Base-by-base conservation (phyloP, 441 rosid species). In the Adansonia gregorii region DNA sequence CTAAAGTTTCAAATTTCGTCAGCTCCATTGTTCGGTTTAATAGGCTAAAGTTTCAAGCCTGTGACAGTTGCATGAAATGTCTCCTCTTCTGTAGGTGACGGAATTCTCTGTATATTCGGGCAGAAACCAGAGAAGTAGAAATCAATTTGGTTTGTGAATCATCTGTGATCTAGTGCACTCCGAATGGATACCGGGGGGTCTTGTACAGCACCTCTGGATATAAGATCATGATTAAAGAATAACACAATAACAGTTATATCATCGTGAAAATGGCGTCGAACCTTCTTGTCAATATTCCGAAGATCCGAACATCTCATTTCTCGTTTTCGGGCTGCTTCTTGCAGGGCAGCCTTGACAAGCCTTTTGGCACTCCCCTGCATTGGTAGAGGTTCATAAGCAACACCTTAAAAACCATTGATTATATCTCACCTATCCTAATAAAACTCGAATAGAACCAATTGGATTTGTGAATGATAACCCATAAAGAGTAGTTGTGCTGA, bases 181-280 rank as follows among this genome's bases (percentile, higher is more conserved):
- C 93, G 79, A 64, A 91, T 46, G 41, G 97, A 92, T 72, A 91
- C 80, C 1, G 86, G 89, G 31, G 89, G 82, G 52, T 84, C 86
- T 78, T 83, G 89, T 31, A 82, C 68, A 14, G 66, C 61, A 64
- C 93, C 89, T 80, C 85, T 86, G 20, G 93, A 83, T 73, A 90
- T 86, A 74, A 89, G 90, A 81, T 91, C 94, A 45, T 91, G 93
- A 86, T 94, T 88, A 64, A 94, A 88, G 85, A 90, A 94, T 79
- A 93, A 85, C 73, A 94, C 92, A 78, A 91, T 85, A 8, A 89
- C 97, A 4, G 98, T 94, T 81, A 93, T 89, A 76, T 94, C 98
- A n/a, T 94, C 97, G 2, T 93, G 98, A 76, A 94, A 94, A 83
- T 93, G 97, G 8, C 95, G 94, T 39, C 97, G 92, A 31, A 93